These are phyloP conservation scores for Parasitella parasitica DNA, from an alignment of 371 early-diverging fungal species.

Conservation along the genomic window DNA sequence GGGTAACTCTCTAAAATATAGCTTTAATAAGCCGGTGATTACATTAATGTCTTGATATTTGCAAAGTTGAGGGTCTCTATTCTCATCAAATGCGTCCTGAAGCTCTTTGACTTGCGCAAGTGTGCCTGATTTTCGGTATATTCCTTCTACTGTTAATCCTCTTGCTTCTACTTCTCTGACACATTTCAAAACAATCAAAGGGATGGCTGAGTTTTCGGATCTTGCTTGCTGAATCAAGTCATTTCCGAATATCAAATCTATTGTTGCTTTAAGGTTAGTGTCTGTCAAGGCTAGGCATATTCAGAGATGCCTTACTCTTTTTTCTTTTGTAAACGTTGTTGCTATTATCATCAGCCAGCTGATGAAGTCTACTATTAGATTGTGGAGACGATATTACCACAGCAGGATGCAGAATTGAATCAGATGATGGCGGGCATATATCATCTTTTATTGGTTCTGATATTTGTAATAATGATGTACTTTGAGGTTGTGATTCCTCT, in stretches of 20 bases:
- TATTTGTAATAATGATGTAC: background rate
- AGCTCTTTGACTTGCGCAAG: slow-evolving; percentile 71
- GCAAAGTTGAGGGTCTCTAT: slow-evolving; percentile 39
- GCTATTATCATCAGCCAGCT: background rate
- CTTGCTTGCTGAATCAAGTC: slow-evolving; percentile 19
- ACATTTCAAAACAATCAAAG: slow-evolving; percentile 13
- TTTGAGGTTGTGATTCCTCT: background rate
- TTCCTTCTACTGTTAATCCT: slow-evolving; percentile 54
- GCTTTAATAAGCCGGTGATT: slow-evolving; percentile 89
- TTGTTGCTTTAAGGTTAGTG: background rate
- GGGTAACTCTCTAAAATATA: slow-evolving; percentile 89
- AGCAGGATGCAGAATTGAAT: slow-evolving; percentile 18
- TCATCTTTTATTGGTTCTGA: background rate
- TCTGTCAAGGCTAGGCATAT: too few species aligned
- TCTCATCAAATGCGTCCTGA: slow-evolving; percentile 49
- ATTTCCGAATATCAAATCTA: slow-evolving; percentile 21
- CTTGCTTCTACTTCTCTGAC: slow-evolving; percentile 20
- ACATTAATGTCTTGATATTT: slow-evolving; percentile 64
- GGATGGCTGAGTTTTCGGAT: slow-evolving; percentile 13
- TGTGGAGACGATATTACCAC: slow-evolving; percentile 4
- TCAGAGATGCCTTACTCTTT: background rate
- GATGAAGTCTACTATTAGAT: background rate
- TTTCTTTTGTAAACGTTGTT: background rate
- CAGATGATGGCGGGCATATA: slow-evolving; percentile 3
- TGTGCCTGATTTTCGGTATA: slow-evolving; percentile 90